These are phyloP conservation scores for Staphylotrichum longicolle DNA, from an alignment of 495 filamentous ascomycete species.

Conservation along the genomic window DNA sequence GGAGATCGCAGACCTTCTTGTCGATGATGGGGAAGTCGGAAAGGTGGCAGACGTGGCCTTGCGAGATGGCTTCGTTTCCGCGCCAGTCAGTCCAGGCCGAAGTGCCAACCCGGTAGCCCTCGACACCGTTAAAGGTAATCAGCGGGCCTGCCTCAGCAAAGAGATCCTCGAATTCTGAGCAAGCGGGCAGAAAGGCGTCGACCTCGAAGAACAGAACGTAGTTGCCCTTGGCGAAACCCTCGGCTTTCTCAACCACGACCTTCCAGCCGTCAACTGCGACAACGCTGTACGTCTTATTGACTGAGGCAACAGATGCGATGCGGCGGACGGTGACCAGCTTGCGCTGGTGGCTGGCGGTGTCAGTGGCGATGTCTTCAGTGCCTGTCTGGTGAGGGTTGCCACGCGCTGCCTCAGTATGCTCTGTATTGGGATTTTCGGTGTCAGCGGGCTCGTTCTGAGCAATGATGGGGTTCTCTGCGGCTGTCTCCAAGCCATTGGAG, in stretches of 20 bases:
- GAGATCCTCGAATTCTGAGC: background rate
- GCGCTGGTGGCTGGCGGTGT: background rate
- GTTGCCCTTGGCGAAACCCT: constrained; percentile 8
- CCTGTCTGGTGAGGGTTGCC: too few relatives aligned
- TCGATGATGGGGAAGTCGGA: constrained; percentile 12
- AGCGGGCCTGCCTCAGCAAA: constrained; percentile 13
- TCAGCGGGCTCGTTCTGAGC: too few relatives aligned
- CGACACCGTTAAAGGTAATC: background rate
- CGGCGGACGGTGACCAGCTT: constrained; percentile 21
- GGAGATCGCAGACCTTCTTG: background rate
- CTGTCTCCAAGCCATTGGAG: too few relatives aligned
- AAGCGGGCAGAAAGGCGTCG: constrained; percentile 26
- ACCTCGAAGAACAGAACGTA: constrained; percentile 24
- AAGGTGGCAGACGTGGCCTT: constrained; percentile 26
- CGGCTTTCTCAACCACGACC: constrained; percentile 13
- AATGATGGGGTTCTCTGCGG: too few relatives aligned
- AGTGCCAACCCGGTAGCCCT: constrained; percentile 22
- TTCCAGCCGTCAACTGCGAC: constrained; percentile 27
- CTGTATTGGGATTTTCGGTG: too few relatives aligned
- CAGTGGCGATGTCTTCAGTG: background rate
- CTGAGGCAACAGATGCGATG: background rate
- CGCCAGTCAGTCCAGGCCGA: background rate
- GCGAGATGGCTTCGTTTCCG: constrained; percentile 13
- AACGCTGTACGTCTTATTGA: background rate
- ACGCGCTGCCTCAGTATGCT: too few relatives aligned